Evolutionary conservation across 768 basidiomycete species (phyloP).

Genomic region (Clitopilus passeckerianus): DNA sequence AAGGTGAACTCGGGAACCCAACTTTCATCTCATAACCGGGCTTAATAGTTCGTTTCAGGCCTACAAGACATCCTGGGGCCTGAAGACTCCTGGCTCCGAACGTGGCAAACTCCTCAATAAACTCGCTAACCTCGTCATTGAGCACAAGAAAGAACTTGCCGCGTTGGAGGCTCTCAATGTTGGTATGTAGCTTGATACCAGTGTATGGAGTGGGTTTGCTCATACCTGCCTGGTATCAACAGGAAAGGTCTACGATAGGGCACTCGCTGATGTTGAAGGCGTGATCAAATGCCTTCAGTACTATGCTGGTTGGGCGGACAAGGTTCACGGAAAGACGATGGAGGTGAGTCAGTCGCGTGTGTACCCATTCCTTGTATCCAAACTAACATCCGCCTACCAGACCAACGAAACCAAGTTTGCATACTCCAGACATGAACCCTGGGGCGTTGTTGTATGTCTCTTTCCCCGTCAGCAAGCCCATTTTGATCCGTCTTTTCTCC

Average conservation of each 20-base stretch:
- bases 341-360: constrained; percentile 32
- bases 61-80: constrained; percentile 61
- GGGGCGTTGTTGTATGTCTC: constrained; percentile 33
- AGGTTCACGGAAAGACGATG: constrained; percentile 70
- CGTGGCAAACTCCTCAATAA: constrained; percentile 25
- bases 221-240: background rate
- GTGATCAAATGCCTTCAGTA: constrained; percentile 54
- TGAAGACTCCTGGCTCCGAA: constrained; percentile 40
- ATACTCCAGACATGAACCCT: constrained; percentile 43
- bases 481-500: background rate
- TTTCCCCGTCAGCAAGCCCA: background rate
- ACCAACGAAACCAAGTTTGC: constrained; percentile 20
- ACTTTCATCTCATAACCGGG: background rate
- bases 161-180: constrained; percentile 18
- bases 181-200: constrained; percentile 5
- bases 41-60: constrained; percentile 14
- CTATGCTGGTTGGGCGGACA: constrained; percentile 91
- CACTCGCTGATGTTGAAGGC: background rate
- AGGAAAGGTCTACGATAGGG: background rate
- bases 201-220: background rate
- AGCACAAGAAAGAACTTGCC: constrained; percentile 21
- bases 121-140: constrained; percentile 24
- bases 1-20: constrained; percentile 22
- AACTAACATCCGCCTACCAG: constrained; percentile 2
- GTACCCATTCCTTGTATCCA: background rate